phyloP scores from a whole-genome alignment of 805 yeast genomes.

The Sungouiella blattae region DNA sequence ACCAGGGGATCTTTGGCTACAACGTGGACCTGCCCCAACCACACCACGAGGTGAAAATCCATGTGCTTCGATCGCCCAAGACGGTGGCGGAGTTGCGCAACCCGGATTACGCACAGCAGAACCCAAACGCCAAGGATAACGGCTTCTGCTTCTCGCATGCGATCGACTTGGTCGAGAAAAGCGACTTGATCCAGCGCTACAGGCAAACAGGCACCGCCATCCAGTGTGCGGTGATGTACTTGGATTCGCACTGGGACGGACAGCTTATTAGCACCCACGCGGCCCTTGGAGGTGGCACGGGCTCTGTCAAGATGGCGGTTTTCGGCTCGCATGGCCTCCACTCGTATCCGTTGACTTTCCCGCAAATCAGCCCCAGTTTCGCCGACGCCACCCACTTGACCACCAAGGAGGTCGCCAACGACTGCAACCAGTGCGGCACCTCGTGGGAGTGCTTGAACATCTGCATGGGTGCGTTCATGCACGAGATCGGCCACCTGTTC shows the following conservation, averaged over 20 bases:
- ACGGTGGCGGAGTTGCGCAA: constrained; percentile 71
- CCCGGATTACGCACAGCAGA: constrained; percentile 85
- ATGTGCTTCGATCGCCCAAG: constrained; percentile 63
- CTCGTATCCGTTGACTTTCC: constrained; percentile 87
- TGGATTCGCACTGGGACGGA: constrained; percentile 84
- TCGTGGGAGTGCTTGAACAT: constrained; percentile 87
- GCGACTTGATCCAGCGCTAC: constrained; percentile 42
- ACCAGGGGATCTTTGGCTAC: constrained; percentile 33
- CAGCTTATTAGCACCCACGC: constrained; percentile 80
- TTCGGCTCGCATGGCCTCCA: constrained; percentile 92
- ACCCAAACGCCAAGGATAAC: constrained; percentile 60
- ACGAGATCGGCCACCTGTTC: constrained; percentile 86
- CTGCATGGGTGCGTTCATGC: constrained; percentile 91
- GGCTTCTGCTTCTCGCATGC: constrained; percentile 83
- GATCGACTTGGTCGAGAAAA: constrained; percentile 54
- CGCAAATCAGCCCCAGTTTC: constrained; percentile 64
- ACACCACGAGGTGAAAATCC: constrained; percentile 68
- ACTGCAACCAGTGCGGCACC: constrained; percentile 76
- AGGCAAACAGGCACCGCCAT: constrained; percentile 39
- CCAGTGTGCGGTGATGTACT: constrained; percentile 80
- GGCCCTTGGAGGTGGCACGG: constrained; percentile 87
- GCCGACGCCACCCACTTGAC: constrained; percentile 67
- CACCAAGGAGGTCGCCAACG: constrained; percentile 81
- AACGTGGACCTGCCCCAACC: constrained; percentile 49
- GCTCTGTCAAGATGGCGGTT: constrained; percentile 70